Base-by-base conservation (phyloP, 2,329 filamentous ascomycete genomes). In the Pestalotiopsis sp. region DNA sequence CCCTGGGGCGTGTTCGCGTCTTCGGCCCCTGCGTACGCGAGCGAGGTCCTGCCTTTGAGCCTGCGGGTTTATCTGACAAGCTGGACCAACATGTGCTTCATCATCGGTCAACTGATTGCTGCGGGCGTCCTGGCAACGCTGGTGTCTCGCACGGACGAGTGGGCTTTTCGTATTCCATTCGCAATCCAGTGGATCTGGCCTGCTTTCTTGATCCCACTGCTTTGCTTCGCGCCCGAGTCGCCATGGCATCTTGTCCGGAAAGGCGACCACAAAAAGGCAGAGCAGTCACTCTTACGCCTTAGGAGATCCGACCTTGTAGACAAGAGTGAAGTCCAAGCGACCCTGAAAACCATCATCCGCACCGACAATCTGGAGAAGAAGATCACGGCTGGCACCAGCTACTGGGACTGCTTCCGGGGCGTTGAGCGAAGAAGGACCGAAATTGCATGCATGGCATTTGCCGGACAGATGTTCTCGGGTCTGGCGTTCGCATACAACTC, bases 161-260 rank as follows among this genome's bases (percentile, higher is more conserved):
- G 79, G 80, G 76, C 77, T 1, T 83, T 80, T 67, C 74, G 79
- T 5, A 79, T 73, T 12, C 80, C 81, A 1, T 83, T 80, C 64
- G 80, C 75, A 1, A 65, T 82, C 6, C 80, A 83, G 71, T 83
- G 81, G 81, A 68, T 78, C 0, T 83, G 78, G 74, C 78, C 79
- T 1, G 70, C 78, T 0, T 77, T 78, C 1, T 71, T 83, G 0
- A 67, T 82, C 17, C 57, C 79, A 0, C 73, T 72, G 2, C 72
- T 79, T 3, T 49, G 72, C 17, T 78, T 82, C 60, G 79, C 79
- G 12, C 81, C 81, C 1, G 81, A 83, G 68, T 80, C 78, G 5
- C 81, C 81, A 4, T 83, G 81, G 79, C 82, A 77, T 74, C 74
- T 79, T 5, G 77, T 81, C 7, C 74, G 80, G 6, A 74, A 78